Evolutionary conservation across 2,329 filamentous ascomycete species (phyloP).

Genomic region (Zymoseptoria crescenta): DNA sequence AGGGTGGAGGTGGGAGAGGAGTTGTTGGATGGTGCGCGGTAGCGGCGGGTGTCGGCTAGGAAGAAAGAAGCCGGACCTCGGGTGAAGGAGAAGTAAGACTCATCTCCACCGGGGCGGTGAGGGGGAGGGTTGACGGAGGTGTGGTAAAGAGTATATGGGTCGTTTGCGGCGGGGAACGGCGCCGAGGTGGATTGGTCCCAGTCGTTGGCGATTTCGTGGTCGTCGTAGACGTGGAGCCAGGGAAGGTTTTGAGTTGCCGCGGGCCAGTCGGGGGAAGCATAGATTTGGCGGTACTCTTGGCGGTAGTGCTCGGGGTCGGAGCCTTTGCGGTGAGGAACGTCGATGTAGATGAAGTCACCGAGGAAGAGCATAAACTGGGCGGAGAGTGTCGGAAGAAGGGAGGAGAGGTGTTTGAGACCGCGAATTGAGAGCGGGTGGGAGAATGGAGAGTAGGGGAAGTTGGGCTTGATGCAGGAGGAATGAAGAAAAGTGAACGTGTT

Average conservation of each 20-base stretch:
- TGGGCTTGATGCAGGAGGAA: slow-evolving; percentile 84
- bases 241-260: slow-evolving; percentile 69
- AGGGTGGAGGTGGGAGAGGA: slow-evolving; percentile 67
- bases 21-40: slow-evolving; percentile 61
- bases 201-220: slow-evolving; percentile 94
- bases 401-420: slow-evolving; percentile 68
- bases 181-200: slow-evolving; percentile 78
- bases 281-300: slow-evolving; percentile 90
- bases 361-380: slow-evolving; percentile 68
- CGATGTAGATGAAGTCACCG: slow-evolving; percentile 83
- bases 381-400: slow-evolving; percentile 61
- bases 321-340: slow-evolving; percentile 76
- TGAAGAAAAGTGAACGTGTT: slow-evolving; percentile 83
- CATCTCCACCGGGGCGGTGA: slow-evolving; percentile 39
- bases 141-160: slow-evolving; percentile 84
- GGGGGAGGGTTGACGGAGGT: slow-evolving; percentile 72
- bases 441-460: slow-evolving; percentile 81
- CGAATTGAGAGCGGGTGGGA: slow-evolving; percentile 75
- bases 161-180: slow-evolving; percentile 69
- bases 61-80: slow-evolving; percentile 93
- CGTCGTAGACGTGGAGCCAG: slow-evolving; percentile 95
- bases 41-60: slow-evolving; percentile 83
- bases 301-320: slow-evolving; percentile 68
- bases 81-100: slow-evolving; percentile 81
- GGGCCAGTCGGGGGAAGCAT: slow-evolving; percentile 87